Evolutionary conservation across 192 early-diverging fungal genomes (phyloP).

Genomic region (Radiomyces spectabilis): DNA sequence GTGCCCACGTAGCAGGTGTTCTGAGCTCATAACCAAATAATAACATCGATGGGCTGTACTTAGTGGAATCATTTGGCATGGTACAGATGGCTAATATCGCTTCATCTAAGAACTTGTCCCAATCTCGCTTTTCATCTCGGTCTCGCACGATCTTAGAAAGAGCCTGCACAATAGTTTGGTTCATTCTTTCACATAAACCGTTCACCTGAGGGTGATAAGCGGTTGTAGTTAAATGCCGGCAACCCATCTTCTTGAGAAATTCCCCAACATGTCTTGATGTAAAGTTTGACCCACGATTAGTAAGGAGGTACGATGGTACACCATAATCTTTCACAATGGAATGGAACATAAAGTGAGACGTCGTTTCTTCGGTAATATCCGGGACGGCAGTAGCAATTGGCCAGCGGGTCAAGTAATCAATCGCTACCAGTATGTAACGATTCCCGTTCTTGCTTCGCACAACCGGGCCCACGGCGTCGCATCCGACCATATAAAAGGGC

Average conservation of each 20-base stretch:
- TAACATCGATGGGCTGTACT: not conserved
- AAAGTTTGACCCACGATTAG: slow-evolving; percentile 5
- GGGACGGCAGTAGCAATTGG: slow-evolving; percentile 2
- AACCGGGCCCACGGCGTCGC: too few relatives aligned
- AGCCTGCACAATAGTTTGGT: slow-evolving; percentile 5
- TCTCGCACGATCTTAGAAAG: slow-evolving; percentile 4
- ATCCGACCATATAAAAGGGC: not conserved
- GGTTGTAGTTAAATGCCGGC: not conserved
- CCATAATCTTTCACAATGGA: not conserved
- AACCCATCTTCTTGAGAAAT: not conserved
- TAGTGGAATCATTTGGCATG: slow-evolving; percentile 1
- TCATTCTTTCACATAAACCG: slow-evolving; percentile 7
- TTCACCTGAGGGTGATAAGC: not conserved
- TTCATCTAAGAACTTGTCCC: not conserved
- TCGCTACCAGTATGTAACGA: slow-evolving; percentile 9
- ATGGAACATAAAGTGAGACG: not conserved
- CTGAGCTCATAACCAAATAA: too few relatives aligned
- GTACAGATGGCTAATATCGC: slow-evolving; percentile 4
- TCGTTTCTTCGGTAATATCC: not conserved
- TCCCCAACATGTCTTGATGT: not conserved
- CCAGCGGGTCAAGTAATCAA: slow-evolving; percentile 17
- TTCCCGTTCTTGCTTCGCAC: not conserved
- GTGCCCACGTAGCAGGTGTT: slow-evolving; percentile 5
- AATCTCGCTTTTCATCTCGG: not conserved
- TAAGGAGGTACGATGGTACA: not conserved